These are phyloP conservation scores for Pythium myriotylum DNA, from an alignment of 352 stramenopile genomes.

Conservation along the genomic window DNA sequence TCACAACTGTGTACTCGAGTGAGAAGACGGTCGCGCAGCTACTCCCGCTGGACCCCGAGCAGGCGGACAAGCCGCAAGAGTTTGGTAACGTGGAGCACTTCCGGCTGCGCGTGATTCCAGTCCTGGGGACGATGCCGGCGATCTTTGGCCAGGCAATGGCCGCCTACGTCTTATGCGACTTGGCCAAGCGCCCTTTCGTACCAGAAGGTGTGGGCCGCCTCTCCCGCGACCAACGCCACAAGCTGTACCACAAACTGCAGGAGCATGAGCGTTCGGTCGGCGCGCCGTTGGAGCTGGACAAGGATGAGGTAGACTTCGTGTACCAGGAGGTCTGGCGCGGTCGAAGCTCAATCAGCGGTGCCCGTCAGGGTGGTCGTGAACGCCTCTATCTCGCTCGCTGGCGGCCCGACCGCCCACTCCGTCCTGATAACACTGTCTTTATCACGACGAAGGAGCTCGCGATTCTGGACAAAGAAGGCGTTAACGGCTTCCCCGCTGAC, in stretches of 20 bases:
- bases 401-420: constrained; percentile 63
- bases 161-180: constrained; percentile 92
- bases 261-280: constrained; percentile 70
- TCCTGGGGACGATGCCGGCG: constrained; percentile 93
- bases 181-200: constrained; percentile 91
- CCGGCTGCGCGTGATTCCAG: constrained; percentile 94
- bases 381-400: constrained; percentile 87
- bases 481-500: constrained; percentile 71
- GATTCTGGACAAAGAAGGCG: constrained; percentile 56
- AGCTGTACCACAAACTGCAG: constrained; percentile 81
- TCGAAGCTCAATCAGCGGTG: constrained; percentile 67
- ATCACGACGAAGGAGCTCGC: constrained; percentile 80
- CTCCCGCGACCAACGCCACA: constrained; percentile 86
- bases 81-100: constrained; percentile 98
- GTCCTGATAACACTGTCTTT: constrained; percentile 87
- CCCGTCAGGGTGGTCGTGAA: constrained; percentile 73
- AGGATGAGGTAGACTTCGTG: constrained; percentile 89
- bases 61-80: constrained; percentile 82
- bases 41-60: constrained; percentile 93
- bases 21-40: constrained; percentile 97
- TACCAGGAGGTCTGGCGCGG: constrained; percentile 87
- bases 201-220: constrained; percentile 68
- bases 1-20: constrained; percentile 93
- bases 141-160: constrained; percentile 98
- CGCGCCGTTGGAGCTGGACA: constrained; percentile 67